Evolutionary conservation across 1,139 yeast genomes (phyloP).

Genomic region (Zygoascus hellenicus): DNA sequence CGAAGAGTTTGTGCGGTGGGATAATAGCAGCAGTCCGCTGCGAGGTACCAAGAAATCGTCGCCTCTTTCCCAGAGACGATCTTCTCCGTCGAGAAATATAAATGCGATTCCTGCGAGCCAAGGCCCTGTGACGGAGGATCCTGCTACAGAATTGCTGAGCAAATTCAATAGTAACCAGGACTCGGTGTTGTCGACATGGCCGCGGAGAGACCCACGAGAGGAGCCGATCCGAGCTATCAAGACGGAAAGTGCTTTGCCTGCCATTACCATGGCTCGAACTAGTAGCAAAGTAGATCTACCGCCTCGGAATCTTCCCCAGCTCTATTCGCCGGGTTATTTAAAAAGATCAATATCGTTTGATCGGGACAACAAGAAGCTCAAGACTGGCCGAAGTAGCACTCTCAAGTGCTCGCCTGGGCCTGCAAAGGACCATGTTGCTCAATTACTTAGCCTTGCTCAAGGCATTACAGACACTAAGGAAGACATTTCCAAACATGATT

Average conservation of each 20-base stretch:
- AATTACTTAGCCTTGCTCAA: conserved; percentile 2
- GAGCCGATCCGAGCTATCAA: not conserved
- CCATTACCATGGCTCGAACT: not conserved
- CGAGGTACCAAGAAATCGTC: not conserved
- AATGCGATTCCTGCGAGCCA: not conserved
- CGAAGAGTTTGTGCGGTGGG: conserved; percentile 19
- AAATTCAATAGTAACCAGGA: conserved; percentile 4
- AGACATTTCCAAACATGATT: too few species aligned
- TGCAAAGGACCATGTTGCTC: conserved; percentile 1
- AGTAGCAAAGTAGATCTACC: not conserved
- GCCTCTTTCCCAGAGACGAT: not conserved
- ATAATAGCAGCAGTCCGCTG: conserved; percentile 16
- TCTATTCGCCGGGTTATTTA: conserved; percentile 22
- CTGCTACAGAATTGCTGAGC: conserved; percentile 11
- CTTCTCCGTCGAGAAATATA: conserved; percentile 1
- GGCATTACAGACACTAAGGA: not conserved
- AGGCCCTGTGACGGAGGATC: conserved; percentile 6
- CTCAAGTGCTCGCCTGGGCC: not conserved
- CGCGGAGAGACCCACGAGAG: conserved; percentile 1
- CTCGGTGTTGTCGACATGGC: conserved; percentile 1
- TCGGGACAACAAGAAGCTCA: not conserved
- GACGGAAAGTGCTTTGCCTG: conserved; percentile 6
- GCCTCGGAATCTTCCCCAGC: not conserved
- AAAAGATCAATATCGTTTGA: conserved; percentile 13
- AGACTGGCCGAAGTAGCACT: not conserved